Evolutionary conservation across 2,329 filamentous ascomycete genomes (phyloP).

Genomic region (Botrytis fragariae): DNA sequence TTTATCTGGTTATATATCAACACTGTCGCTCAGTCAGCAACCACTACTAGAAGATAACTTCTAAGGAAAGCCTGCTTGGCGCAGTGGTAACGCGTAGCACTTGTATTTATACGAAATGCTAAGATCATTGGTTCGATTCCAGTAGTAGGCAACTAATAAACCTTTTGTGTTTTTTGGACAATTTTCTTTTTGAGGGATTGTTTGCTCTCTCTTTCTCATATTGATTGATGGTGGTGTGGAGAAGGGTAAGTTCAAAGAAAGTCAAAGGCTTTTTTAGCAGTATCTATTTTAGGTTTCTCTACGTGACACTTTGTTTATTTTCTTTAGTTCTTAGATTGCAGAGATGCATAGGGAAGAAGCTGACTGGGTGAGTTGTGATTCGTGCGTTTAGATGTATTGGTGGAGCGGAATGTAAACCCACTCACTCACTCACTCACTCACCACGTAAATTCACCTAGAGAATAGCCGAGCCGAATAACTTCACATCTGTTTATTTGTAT

Average conservation of each 20-base stretch:
- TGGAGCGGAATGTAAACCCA: not conserved
- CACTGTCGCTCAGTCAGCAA: fast-evolving
- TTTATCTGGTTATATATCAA: not conserved
- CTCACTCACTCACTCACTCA: not conserved
- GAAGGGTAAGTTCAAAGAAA: not conserved
- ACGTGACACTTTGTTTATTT: too few species aligned
- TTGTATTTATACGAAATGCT: not conserved
- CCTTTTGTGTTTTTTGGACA: fast-evolving
- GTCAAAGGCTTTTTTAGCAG: too few species aligned
- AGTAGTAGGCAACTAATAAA: not conserved
- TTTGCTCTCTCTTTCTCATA: not conserved
- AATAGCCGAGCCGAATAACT: not conserved
- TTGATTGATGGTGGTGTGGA: not conserved
- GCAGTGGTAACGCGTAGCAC: slow-evolving; percentile 19
- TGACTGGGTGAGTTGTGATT: not conserved
- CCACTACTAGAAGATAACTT: slow-evolving; percentile 2
- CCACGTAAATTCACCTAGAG: not conserved
- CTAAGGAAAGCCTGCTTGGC: slow-evolving; percentile 12
- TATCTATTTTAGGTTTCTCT: not conserved
- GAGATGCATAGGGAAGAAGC: too few species aligned
- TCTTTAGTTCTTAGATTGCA: too few species aligned
- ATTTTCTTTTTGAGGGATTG: not conserved
- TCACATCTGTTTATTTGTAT: not conserved
- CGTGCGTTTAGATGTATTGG: not conserved
- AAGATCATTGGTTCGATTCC: slow-evolving; percentile 20